Evolutionary conservation across 1,139 yeast species (phyloP).

Genomic region (Blastobotrys arbuscula): DNA sequence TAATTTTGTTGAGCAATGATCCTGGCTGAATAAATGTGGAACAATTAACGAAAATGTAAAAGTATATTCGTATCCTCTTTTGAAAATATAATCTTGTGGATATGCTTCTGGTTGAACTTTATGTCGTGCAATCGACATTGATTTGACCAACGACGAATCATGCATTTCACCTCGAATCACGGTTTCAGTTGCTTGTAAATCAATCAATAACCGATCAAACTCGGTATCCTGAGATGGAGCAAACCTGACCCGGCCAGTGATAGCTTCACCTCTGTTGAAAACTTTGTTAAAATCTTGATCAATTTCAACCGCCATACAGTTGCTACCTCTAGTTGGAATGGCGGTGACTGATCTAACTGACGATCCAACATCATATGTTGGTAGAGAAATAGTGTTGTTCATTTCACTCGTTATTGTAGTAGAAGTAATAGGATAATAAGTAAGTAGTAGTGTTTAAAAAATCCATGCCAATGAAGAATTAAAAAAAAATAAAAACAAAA

Average conservation of each 20-base stretch:
- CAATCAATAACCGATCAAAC: constrained; percentile 12
- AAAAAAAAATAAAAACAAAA: background rate
- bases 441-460: background rate
- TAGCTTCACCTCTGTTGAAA: constrained; percentile 14
- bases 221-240: constrained; percentile 9
- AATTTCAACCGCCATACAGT: constrained; percentile 2
- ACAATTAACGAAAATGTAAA: constrained; percentile 19
- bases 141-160: constrained; percentile 3
- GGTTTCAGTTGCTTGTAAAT: constrained; percentile 11
- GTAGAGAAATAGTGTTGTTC: background rate
- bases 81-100: constrained; percentile 16
- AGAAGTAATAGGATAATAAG: background rate
- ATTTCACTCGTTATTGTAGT: background rate
- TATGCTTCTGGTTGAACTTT: constrained; percentile 18
- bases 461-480: background rate
- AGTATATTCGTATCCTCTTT: constrained; percentile 18
- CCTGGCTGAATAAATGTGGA: constrained; percentile 16
- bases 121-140: constrained; percentile 17
- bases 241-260: constrained; percentile 11
- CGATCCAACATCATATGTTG: constrained; percentile 7
- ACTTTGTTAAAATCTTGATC: constrained; percentile 3
- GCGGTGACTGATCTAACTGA: background rate
- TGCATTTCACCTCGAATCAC: constrained; percentile 7
- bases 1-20: constrained; percentile 7
- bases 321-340: background rate